Base-by-base conservation (phyloP, 1,139 yeast genomes). In the Candida sanyaensis region DNA sequence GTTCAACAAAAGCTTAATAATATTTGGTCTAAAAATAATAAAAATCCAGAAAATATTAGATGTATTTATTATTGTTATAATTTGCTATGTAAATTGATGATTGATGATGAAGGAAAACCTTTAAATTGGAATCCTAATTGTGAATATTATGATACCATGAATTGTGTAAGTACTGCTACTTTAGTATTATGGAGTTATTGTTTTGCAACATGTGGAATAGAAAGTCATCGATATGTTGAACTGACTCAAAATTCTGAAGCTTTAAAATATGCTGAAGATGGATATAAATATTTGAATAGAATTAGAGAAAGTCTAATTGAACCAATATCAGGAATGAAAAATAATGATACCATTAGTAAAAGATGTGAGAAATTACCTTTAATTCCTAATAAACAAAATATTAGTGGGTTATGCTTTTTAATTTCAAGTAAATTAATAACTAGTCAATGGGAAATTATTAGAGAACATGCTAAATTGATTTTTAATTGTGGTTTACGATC, bases 1-100 rank as follows among this genome's bases (percentile, higher is more conserved):
- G 87, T 80, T 26, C 80, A 74, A 55, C 69, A 71, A 36, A 79
- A 82, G 58, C 72, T 84, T 40, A 68, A 62, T 45, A 62, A 59
- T 37, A 80, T 80, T 55, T 85, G 86, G 85, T 40, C 55, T 39
- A 58, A 59, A 30, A 54, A 59, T 10, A 65, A 73, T 29, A 75
- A 55, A 41, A 75, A 73, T 37, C 45, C 65, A 41, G 62, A 69
- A 23, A 73, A 73, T 51, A 52, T 67, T 34, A 64, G 75, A 33
- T 60, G 83, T 41, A 80, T 84, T n/a, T 69, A 85, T 6, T 88
- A 84, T 60, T 83, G 88, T 50, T 84, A 80, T 58, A 68, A 83
- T 58, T 69, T 81, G 39, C 62, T 84, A 23, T 84, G 87, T 79
- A 87, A 84, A 51, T 73, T 82, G 61, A 77, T 84, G 66, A 63